These are phyloP conservation scores for Crithidia sp. DNA, from an alignment of 208 protist species.

Conservation along the genomic window DNA sequence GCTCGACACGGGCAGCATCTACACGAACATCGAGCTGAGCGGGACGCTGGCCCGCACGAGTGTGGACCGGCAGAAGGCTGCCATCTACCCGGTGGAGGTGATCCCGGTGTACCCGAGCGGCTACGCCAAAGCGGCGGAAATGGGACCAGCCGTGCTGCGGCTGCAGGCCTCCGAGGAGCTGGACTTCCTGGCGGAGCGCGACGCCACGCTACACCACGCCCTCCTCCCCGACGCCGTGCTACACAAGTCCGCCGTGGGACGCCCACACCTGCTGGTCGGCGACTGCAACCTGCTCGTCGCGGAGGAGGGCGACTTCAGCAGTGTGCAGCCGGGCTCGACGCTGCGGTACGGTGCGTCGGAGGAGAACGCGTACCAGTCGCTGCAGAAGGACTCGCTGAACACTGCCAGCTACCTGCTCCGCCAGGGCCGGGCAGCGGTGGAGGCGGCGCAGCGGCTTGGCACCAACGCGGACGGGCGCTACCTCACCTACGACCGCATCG, in stretches of 20 bases:
- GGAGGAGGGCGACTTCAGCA: conserved; percentile 42
- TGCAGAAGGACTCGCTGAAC: conserved; percentile 58
- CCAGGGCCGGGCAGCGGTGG: conserved; percentile 14
- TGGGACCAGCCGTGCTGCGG: conserved; percentile 21
- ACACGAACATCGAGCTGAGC: conserved; percentile 54
- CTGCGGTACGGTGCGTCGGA: conserved; percentile 55
- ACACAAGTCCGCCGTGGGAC: conserved; percentile 30
- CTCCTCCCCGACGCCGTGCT: conserved; percentile 62
- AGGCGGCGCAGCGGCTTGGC: conserved; percentile 29
- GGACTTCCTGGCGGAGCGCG: conserved; percentile 64
- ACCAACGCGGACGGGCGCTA: conserved; percentile 58
- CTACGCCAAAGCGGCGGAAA: conserved; percentile 38
- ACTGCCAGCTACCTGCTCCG: conserved; percentile 78
- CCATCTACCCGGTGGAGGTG: conserved; percentile 81
- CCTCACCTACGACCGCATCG: conserved; percentile 71
- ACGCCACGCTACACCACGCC: conserved; percentile 55
- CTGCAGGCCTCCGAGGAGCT: conserved; percentile 30
- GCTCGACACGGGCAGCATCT: conserved; percentile 43
- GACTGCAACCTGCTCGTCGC: conserved; percentile 69
- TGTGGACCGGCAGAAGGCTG: conserved; percentile 35
- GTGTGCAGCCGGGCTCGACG: conserved; percentile 22
- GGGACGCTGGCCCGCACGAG: conserved; percentile 51
- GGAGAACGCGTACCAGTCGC: conserved; percentile 72
- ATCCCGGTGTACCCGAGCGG: conserved; percentile 70
- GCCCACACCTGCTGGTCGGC: conserved; percentile 73